Conservation (phyloP, 768 basidiomycete genomes). For the Lentinula boryana region DNA sequence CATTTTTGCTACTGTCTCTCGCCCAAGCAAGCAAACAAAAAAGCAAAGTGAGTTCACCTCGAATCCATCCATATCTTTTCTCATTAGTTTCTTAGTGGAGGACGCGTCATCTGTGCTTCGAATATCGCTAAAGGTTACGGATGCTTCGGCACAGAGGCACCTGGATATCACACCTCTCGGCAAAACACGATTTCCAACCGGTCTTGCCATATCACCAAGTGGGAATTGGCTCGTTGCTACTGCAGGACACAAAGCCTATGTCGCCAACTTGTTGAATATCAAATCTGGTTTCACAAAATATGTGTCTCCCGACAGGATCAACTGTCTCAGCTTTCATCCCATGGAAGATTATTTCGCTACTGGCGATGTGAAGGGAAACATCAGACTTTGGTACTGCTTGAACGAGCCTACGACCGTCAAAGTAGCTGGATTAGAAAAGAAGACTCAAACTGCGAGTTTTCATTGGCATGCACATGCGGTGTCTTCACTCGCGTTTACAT, state of each 20-base stretch:
- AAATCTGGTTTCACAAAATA: conserved; percentile 75
- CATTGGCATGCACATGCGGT: conserved; percentile 99
- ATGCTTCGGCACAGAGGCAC: conserved; percentile 40
- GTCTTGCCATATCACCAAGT: conserved; percentile 67
- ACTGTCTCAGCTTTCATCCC: conserved; percentile 85
- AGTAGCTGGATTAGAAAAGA: conserved; percentile 64
- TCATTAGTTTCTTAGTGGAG: conserved; percentile 25
- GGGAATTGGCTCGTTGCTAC: conserved; percentile 75
- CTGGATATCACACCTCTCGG: conserved; percentile 54
- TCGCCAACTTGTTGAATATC: conserved; percentile 52
- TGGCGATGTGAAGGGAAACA: conserved; percentile 79
- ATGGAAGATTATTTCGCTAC: conserved; percentile 92
- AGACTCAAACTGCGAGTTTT: conserved; percentile 75
- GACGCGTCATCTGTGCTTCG: conserved; percentile 56
- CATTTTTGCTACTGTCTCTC: conserved; percentile 65
- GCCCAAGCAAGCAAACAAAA: conserved; percentile 39
- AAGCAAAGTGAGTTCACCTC: conserved; percentile 19
- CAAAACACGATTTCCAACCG: conserved; percentile 57
- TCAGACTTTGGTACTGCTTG: conserved; percentile 92
- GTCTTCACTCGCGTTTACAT: conserved; percentile 77
- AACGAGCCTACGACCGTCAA: conserved; percentile 48
- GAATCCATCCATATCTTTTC: background rate
- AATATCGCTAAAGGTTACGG: conserved; percentile 50
- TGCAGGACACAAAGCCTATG: conserved; percentile 73
- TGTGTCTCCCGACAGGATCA: conserved; percentile 72